Evolutionary conservation across 1,139 yeast species (phyloP).

Genomic region (Groenewaldozyma auringiensis): DNA sequence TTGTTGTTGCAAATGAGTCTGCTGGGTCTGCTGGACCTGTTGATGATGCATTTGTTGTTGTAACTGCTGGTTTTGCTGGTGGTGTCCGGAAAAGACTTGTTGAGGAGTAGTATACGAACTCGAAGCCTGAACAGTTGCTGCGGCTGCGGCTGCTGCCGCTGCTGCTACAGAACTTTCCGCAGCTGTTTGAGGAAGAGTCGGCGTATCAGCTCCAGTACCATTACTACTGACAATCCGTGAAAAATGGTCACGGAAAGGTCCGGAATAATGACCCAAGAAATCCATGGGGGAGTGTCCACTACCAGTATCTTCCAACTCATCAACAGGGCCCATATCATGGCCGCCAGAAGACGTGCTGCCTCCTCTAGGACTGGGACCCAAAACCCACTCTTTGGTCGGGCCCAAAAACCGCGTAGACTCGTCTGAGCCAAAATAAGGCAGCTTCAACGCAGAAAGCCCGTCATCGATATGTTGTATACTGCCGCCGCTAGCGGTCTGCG

Average conservation of each 20-base stretch:
- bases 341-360: neutral
- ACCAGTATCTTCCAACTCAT: slow-evolving; percentile 16
- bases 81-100: too few species aligned
- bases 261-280: slow-evolving; percentile 22
- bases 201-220: neutral
- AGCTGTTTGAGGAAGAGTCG: neutral
- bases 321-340: slow-evolving; percentile 1
- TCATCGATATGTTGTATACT: slow-evolving; percentile 12
- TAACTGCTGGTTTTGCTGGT: too few species aligned
- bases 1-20: neutral
- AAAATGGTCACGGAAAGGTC: neutral
- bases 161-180: neutral
- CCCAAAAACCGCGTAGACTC: slow-evolving; percentile 21
- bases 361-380: slow-evolving; percentile 11
- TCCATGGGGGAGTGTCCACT: slow-evolving; percentile 17
- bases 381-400: slow-evolving; percentile 21
- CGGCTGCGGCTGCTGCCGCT: neutral
- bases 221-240: neutral
- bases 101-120: too few species aligned
- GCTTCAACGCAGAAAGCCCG: slow-evolving; percentile 21
- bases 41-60: neutral
- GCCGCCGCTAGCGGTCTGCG: neutral
- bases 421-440: slow-evolving; percentile 21
- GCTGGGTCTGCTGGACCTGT: neutral
- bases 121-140: neutral